These are phyloP conservation scores for Durusdinium trenchii DNA, from an alignment of 73 alveolate species.

Conservation along the genomic window DNA sequence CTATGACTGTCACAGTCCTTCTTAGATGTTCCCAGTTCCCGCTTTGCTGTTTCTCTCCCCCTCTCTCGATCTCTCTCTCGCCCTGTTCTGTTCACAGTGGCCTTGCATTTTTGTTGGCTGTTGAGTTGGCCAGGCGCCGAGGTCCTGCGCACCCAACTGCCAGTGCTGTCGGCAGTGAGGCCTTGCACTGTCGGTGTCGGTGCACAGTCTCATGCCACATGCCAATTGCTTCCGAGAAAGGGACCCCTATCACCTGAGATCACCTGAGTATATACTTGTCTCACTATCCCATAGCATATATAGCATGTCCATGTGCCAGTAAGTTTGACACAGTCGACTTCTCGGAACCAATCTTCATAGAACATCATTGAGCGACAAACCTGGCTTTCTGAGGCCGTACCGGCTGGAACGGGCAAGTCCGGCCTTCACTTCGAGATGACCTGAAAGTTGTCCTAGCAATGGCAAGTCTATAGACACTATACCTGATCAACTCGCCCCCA, in stretches of 20 bases:
- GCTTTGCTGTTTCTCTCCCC: background rate
- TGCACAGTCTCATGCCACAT: background rate
- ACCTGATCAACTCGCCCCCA: too few species aligned
- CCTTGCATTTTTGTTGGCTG: background rate
- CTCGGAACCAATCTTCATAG: too few species aligned
- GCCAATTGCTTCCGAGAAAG: too few species aligned
- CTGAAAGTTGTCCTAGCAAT: slow-evolving; percentile 15
- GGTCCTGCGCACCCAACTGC: slow-evolving; percentile 22
- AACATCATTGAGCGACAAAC: too few species aligned
- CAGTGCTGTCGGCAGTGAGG: background rate
- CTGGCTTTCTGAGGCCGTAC: background rate
- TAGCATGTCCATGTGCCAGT: too few species aligned
- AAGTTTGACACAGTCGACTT: too few species aligned
- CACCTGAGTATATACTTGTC: too few species aligned
- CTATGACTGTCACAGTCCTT: too few species aligned
- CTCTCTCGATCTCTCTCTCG: background rate
- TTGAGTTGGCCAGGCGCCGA: background rate
- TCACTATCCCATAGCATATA: too few species aligned
- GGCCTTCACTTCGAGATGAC: slow-evolving; percentile 23
- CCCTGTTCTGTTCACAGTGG: background rate
- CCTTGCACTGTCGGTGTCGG: background rate
- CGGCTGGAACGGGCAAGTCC: background rate
- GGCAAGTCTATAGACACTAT: too few species aligned
- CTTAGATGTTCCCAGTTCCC: background rate
- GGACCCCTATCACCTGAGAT: too few species aligned